Percentiles rank a stretch among this genome's conserved stretches.
Conservation (phyloP, 352 stramenopile species). For the Phytophthora kernoviae region DNA sequence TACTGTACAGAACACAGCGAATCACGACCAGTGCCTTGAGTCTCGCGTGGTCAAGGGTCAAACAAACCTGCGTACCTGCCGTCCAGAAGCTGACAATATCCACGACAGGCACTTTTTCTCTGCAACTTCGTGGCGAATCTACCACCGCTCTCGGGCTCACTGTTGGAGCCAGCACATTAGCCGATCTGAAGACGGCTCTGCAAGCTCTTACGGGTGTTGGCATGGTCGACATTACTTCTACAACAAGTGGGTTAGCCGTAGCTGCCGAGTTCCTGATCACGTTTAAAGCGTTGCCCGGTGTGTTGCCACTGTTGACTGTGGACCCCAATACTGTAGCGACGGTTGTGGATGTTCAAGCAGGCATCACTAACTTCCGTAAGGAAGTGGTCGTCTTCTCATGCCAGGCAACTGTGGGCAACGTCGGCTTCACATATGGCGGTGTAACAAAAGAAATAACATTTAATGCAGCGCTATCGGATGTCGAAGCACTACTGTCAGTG, state of each 20-base stretch:
- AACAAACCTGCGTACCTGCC: constrained; percentile 28
- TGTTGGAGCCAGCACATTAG: constrained; percentile 40
- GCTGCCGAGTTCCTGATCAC: constrained; percentile 46
- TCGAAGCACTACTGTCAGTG: constrained; percentile 47
- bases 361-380: constrained; percentile 69
- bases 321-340: constrained; percentile 11
- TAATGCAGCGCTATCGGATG: constrained; percentile 30
- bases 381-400: constrained; percentile 68
- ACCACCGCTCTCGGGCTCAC: constrained; percentile 29
- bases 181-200: constrained; percentile 37
- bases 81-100: constrained; percentile 57
- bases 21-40: constrained; percentile 59
- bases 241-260: constrained; percentile 24
- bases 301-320: constrained; percentile 43
- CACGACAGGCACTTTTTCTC: constrained; percentile 39
- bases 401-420: constrained; percentile 29
- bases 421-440: constrained; percentile 40
- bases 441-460: constrained; percentile 25
- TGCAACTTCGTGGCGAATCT: constrained; percentile 54
- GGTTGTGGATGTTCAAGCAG: constrained; percentile 32
- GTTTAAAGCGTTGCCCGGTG: constrained; percentile 57
- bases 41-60: constrained; percentile 61
- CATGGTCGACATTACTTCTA: constrained; percentile 44
- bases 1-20: constrained; percentile 55
- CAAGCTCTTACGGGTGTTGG: constrained; percentile 50